Evolutionary conservation across 805 yeast species (phyloP), one percentile per base, ranked within the genome.

Genomic region (Komagataella pastoris): DNA sequence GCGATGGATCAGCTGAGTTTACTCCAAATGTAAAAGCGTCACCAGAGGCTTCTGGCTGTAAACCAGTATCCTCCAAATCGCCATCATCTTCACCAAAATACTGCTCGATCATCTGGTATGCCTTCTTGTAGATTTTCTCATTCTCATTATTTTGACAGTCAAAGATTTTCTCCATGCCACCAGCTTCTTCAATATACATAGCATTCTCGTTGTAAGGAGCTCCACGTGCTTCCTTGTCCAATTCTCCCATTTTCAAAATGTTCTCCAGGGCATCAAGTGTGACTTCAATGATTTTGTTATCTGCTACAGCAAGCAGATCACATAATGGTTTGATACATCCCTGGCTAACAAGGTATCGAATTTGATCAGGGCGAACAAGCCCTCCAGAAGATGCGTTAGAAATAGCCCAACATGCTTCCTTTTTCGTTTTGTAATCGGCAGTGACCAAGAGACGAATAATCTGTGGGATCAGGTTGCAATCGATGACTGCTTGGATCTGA

Each of bases 391-490:
- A 87, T 44, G 99, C 98, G 66, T 93, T 93, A 24, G 97, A 89
- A 58, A 93, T 85, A 43, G 98, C 98, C 99, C 99, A 93, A 75
- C 98, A 91, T 3, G 99, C 99, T 73, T 93, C 99, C 69, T 91
- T 93, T 67, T 87, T 87, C 43, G 98, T 91, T 74, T 89, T 90
- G 74, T 89, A 90, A 63, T 91, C 98, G 55, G 93, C 97, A 52
- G 79, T 76, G 46, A 77, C 71, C 61, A 80, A 77, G 66, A 93
- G 76, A 56, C 83, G 71, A 65, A 89, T 83, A 59, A 93, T 82
- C 54, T 90, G 96, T 46, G 98, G 99, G 57, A 93, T 83, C 65
- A 93, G 75, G 71, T 93, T 93, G 55, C 91, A 83, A 65, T 90
- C 96, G 61, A 93, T 90, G 50, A 93, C 98, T 14, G 97, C 91